Percentiles rank a stretch among this genome's conserved stretches.
These are phyloP conservation scores for Tetracentron sinense DNA, from an alignment of 164 flowering plant species.

Conservation along the genomic window DNA sequence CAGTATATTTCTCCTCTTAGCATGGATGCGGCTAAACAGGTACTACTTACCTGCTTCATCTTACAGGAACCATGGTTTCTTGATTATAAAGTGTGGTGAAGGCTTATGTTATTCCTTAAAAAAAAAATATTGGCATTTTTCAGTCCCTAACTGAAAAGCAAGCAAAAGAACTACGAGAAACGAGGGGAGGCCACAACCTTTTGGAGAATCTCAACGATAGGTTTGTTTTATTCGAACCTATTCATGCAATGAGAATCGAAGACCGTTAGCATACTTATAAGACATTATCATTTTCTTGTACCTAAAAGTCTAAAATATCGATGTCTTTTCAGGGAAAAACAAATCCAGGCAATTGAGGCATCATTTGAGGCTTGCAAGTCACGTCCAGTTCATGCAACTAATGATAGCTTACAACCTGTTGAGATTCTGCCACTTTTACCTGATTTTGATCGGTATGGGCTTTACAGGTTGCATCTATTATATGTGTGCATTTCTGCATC, in stretches of 20 bases:
- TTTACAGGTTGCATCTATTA: not conserved
- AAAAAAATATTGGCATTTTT: constrained; percentile 8
- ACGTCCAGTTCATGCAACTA: constrained; percentile 76
- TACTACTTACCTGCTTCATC: constrained; percentile 14
- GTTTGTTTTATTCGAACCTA: constrained; percentile 29
- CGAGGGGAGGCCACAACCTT: constrained; percentile 58
- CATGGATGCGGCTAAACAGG: constrained; percentile 82
- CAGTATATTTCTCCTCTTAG: constrained; percentile 94
- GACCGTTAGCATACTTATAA: not conserved
- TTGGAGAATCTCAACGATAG: constrained; percentile 69
- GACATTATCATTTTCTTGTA: not conserved
- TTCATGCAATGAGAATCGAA: not conserved
- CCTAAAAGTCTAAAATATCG: not conserved
- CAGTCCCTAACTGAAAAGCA: constrained; percentile 96
- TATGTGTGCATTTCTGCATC: not conserved
- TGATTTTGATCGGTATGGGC: constrained; percentile 77
- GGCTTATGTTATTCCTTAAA: not conserved
- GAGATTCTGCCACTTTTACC: constrained; percentile 81
- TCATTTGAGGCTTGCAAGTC: constrained; percentile 85
- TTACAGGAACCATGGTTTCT: not conserved
- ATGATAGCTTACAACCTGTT: constrained; percentile 57
- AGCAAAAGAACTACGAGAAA: constrained; percentile 87
- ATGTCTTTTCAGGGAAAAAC: constrained; percentile 60
- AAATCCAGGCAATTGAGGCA: constrained; percentile 77
- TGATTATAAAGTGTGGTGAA: not conserved